A percentile compares a stretch with the other conserved stretches of the same genome.
Conservation (phyloP, 2,329 filamentous ascomycete genomes). For the Talaromyces sp. region DNA sequence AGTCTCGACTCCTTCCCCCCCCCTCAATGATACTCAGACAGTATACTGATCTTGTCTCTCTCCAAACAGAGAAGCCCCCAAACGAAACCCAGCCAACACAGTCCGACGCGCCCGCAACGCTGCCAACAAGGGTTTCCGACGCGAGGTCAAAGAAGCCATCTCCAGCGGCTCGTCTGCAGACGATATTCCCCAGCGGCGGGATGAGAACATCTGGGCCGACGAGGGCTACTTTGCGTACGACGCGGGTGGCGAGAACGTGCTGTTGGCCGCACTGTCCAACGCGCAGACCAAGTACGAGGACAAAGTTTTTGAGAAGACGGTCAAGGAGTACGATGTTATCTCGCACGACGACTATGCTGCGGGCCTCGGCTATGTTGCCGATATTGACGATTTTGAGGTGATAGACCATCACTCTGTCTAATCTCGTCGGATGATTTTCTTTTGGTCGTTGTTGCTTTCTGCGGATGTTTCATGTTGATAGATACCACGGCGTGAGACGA, state of each 20-base stretch:
- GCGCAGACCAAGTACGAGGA: conserved; percentile 56
- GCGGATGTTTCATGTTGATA: background rate
- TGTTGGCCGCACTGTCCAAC: conserved; percentile 51
- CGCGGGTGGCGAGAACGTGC: conserved; percentile 50
- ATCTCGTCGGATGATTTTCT: conserved; percentile 1
- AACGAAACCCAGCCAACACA: background rate
- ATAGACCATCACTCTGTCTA: conserved; percentile 28
- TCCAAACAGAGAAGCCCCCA: background rate
- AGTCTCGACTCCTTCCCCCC: background rate
- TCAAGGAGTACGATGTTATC: conserved; percentile 56
- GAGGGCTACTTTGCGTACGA: conserved; percentile 50
- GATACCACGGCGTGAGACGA: background rate
- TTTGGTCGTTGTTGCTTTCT: background rate
- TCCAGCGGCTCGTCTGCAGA: conserved; percentile 26
- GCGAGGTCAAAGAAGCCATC: conserved; percentile 29
- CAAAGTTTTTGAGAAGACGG: conserved; percentile 54
- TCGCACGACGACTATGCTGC: conserved; percentile 26
- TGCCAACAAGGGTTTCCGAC: conserved; percentile 21
- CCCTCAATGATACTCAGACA: background rate
- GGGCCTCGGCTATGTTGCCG: conserved; percentile 25
- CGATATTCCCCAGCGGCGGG: conserved; percentile 30
- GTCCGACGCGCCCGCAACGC: conserved; percentile 11
- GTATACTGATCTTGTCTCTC: background rate
- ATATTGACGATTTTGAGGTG: conserved; percentile 38
- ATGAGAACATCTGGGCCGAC: conserved; percentile 32